A percentile compares a stretch with the other conserved stretches of the same genome.
Conservation (phyloP, 768 basidiomycete genomes). For the Daedaleopsis sinensis region DNA sequence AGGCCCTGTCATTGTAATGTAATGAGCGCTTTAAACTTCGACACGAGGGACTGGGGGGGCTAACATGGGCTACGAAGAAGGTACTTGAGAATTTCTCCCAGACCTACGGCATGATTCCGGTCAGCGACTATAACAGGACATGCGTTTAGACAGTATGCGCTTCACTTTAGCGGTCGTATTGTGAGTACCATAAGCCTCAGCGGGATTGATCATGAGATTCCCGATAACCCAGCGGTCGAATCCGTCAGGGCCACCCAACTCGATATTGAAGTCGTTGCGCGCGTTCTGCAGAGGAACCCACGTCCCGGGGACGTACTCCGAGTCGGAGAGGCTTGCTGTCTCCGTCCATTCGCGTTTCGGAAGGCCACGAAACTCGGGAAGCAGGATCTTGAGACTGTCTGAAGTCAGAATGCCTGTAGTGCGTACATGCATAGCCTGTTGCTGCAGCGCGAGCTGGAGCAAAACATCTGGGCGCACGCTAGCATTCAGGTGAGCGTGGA, state of each 20-base stretch:
- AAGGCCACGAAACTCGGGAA: slow-evolving; percentile 59
- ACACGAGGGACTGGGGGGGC: neutral
- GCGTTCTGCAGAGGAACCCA: slow-evolving; percentile 64
- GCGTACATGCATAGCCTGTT: slow-evolving; percentile 65
- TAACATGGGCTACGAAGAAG: slow-evolving; percentile 51
- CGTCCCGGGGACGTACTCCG: slow-evolving; percentile 42
- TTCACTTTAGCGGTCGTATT: slow-evolving; percentile 67
- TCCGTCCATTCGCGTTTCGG: slow-evolving; percentile 26
- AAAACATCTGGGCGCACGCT: slow-evolving; percentile 60
- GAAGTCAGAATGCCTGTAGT: slow-evolving; percentile 42
- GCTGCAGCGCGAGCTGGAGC: slow-evolving; percentile 54
- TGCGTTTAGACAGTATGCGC: too few relatives aligned
- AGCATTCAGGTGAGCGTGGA: slow-evolving; percentile 79
- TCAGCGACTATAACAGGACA: too few relatives aligned
- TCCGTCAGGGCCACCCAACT: slow-evolving; percentile 61
- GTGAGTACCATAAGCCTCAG: slow-evolving; percentile 72
- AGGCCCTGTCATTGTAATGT: slow-evolving; percentile 39
- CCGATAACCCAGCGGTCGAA: slow-evolving; percentile 75
- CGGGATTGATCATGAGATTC: slow-evolving; percentile 66
- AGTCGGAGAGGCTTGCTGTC: slow-evolving; percentile 40
- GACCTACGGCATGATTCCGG: slow-evolving; percentile 56
- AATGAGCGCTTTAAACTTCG: too few relatives aligned
- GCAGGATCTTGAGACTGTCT: slow-evolving; percentile 42
- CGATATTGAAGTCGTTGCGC: slow-evolving; percentile 55
- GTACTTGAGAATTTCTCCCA: slow-evolving; percentile 73